phyloP scores from a whole-genome alignment of 2,329 filamentous ascomycete species.

The Byssochlamys sp. region DNA sequence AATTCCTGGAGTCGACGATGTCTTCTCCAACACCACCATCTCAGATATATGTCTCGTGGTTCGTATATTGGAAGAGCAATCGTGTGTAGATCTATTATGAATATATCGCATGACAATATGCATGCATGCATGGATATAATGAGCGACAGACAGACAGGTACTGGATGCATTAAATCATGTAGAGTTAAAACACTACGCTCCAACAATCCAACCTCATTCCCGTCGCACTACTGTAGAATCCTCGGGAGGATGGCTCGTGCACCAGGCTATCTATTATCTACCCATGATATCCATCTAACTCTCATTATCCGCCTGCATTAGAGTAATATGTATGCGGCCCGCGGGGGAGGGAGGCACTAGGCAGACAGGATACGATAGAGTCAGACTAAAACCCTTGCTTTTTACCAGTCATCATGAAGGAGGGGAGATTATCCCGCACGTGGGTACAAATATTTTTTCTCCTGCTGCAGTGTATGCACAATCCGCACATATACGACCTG shows the following conservation, averaged over 20 bases:
- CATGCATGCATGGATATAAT: neutral
- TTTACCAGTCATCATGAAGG: too few relatives aligned
- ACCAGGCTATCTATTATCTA: neutral
- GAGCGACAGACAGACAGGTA: neutral
- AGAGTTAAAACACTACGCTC: neutral
- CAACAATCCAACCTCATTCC: neutral
- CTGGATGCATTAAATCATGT: neutral
- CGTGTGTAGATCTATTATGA: neutral
- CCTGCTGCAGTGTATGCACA: too few relatives aligned
- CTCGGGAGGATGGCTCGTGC: neutral
- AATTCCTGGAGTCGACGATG: neutral
- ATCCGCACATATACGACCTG: too few relatives aligned
- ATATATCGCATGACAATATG: neutral
- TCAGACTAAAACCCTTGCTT: too few relatives aligned
- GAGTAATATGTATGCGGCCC: too few relatives aligned
- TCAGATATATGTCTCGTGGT: neutral
- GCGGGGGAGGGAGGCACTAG: too few relatives aligned
- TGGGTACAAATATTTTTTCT: too few relatives aligned
- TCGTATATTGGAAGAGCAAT: neutral
- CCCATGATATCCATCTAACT: too few relatives aligned
- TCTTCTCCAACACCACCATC: neutral
- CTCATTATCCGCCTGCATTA: too few relatives aligned
- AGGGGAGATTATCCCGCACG: too few relatives aligned
- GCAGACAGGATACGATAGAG: too few relatives aligned
- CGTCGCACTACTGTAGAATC: neutral